Conservation (phyloP, 1,139 yeast species). For the Blastobotrys raffinosifermentans region DNA sequence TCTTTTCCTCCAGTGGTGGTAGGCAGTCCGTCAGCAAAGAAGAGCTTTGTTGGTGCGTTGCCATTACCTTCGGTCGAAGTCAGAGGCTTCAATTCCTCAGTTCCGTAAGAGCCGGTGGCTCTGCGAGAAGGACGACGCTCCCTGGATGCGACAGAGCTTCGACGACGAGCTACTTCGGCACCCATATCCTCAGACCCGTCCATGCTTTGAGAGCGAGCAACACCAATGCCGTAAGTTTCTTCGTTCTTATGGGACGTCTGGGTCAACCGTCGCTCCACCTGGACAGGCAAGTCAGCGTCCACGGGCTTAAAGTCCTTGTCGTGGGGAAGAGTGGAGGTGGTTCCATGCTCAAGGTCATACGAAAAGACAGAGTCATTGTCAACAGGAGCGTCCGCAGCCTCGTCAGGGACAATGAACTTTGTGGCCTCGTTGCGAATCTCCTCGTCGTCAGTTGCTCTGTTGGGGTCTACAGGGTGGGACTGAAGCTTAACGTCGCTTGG, state of each 20-base stretch:
- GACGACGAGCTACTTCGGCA: slow-evolving; percentile 26
- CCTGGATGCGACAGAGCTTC: slow-evolving; percentile 24
- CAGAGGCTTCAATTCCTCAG: slow-evolving; percentile 26
- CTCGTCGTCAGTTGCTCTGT: slow-evolving; percentile 15
- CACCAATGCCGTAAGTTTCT: slow-evolving; percentile 28
- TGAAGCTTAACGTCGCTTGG: slow-evolving; percentile 27
- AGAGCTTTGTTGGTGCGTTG: slow-evolving; percentile 23
- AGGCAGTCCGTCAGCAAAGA: slow-evolving; percentile 34
- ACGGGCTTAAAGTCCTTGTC: slow-evolving; percentile 33
- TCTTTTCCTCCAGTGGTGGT: slow-evolving; percentile 28
- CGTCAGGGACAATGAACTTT: slow-evolving; percentile 17
- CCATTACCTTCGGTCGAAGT: slow-evolving; percentile 13
- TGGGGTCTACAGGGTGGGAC: slow-evolving; percentile 16
- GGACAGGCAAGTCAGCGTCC: slow-evolving; percentile 29
- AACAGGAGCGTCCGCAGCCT: slow-evolving; percentile 10
- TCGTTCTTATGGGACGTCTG: slow-evolving; percentile 33
- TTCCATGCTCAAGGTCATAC: slow-evolving; percentile 31
- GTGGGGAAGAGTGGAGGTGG: slow-evolving; percentile 29
- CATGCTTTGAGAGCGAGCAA: slow-evolving; percentile 30
- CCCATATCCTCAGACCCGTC: slow-evolving; percentile 22
- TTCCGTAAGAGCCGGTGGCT: slow-evolving; percentile 34
- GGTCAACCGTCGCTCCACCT: slow-evolving; percentile 34
- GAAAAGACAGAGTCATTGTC: slow-evolving; percentile 31
- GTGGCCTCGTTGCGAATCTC: slow-evolving; percentile 18
- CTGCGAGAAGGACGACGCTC: slow-evolving; percentile 22